Evolutionary conservation across 2,329 filamentous ascomycete genomes (phyloP), one percentile per base, ranked within the genome.

Genomic region (Penicillium sclerotiorum): DNA sequence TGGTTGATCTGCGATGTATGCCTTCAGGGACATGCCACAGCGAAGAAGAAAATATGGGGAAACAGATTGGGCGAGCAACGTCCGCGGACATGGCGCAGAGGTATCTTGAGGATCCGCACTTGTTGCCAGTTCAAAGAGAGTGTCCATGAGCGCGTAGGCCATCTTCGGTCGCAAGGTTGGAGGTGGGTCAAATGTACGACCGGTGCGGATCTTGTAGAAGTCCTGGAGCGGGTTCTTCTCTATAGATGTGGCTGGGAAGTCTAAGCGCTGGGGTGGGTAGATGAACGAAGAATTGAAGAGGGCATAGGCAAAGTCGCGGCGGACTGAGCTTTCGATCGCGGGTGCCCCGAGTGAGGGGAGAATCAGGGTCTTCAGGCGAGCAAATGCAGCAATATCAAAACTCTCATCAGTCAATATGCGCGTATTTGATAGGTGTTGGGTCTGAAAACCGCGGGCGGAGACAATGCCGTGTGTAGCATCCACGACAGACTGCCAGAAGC

Each of bases 1-100:
- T 1, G 93, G 92, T 65, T 96, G 93, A 68, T 99, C 94, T 4
- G 91, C 89, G 38, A 95, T 86, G 66, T 95, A 97, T 1, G 86
- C 80, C 48, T 90, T 86, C n/a, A 97, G 73, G 0, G 89, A 86
- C 13, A 96, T 77, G 0, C 89, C 90, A 11, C 88, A 85, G 2
- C 94, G 85, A 2, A 96, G 76, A 37, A 97, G 87, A 2, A 97
- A 79, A 62, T 90, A 93, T 0, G 90, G 90, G 0, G 89, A 87
- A 0, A 87, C 83, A 3, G 87, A 87, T 64, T 85, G 81, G 0
- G 93, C 88, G 13, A 97, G 83, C 11, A 83, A 78, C 33, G 82
- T 70, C 50, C 78, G 76, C 9, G 77, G 68, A 1, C 68, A 62
- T 15, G 69, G 64, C 8, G 55, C 59, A 53, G 50, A 43, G 12